Percentiles rank a stretch among this genome's conserved stretches.
phyloP scores from a whole-genome alignment of 371 early-diverging fungal genomes.

The Catenaria anguillulae region DNA sequence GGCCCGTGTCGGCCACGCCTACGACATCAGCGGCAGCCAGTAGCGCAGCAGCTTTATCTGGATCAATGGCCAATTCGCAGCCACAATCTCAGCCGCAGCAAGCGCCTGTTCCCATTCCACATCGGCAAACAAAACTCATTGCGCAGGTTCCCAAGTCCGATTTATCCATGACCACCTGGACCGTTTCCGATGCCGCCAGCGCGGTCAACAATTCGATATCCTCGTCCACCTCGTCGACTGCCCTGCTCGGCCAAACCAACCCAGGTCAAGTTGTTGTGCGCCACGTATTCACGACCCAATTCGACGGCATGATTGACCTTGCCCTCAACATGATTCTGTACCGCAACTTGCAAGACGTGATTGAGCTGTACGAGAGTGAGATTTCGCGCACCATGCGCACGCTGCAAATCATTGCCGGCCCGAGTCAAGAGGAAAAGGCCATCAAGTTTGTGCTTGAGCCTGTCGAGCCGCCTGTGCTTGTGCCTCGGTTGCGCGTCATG shows the following conservation, averaged over 20 bases:
- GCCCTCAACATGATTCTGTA: slow-evolving; percentile 60
- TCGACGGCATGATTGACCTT: slow-evolving; percentile 51
- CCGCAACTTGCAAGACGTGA: slow-evolving; percentile 44
- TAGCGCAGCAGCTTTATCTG: background rate
- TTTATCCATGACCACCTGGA: slow-evolving; percentile 2
- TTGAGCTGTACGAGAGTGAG: slow-evolving; percentile 21
- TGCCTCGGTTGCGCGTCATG: slow-evolving; percentile 38
- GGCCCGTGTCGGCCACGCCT: too few relatives aligned
- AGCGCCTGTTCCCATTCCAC: too few relatives aligned
- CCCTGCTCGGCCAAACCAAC: slow-evolving; percentile 8
- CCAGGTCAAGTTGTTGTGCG: slow-evolving; percentile 14
- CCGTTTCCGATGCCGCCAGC: slow-evolving; percentile 4
- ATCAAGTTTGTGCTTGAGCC: slow-evolving; percentile 19
- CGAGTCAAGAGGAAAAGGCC: background rate
- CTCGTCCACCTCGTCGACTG: slow-evolving; percentile 19
- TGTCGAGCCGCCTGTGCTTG: slow-evolving; percentile 25
- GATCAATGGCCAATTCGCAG: background rate
- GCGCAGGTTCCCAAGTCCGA: background rate
- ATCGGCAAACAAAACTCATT: too few relatives aligned
- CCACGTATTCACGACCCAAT: slow-evolving; percentile 39
- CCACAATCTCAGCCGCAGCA: too few relatives aligned
- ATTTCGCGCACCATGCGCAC: slow-evolving; percentile 3
- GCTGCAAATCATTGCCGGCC: background rate
- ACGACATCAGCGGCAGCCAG: background rate
- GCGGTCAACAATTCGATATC: slow-evolving; percentile 14